Percentiles rank a stretch among this genome's conserved stretches.
Conservation (phyloP, 1,139 yeast species). For the Yamadazyma spencermartinsiae region DNA sequence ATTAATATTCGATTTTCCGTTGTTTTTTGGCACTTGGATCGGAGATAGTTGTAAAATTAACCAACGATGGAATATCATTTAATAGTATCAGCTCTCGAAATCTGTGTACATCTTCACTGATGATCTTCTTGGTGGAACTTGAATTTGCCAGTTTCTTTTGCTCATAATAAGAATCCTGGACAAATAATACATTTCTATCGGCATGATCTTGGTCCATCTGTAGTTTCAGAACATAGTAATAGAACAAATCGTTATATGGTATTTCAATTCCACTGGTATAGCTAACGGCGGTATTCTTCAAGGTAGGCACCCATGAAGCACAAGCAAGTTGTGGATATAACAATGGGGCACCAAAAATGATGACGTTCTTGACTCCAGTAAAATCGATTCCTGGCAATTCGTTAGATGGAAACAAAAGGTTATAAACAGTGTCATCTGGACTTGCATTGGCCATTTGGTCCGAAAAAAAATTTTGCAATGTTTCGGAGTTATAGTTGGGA, state of each 20-base stretch:
- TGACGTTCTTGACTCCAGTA: slow-evolving; percentile 16
- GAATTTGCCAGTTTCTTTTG: slow-evolving; percentile 9
- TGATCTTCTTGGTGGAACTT: slow-evolving; percentile 17
- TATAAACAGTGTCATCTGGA: neutral
- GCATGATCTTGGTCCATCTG: slow-evolving; percentile 9
- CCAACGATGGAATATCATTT: slow-evolving; percentile 7
- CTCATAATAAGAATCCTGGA: slow-evolving; percentile 12
- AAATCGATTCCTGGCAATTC: slow-evolving; percentile 22
- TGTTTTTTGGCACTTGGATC: neutral
- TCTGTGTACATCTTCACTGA: slow-evolving; percentile 15
- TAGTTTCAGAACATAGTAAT: slow-evolving; percentile 21
- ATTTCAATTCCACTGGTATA: slow-evolving; percentile 23
- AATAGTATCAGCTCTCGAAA: slow-evolving; percentile 9
- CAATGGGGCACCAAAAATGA: slow-evolving; percentile 25
- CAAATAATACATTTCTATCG: slow-evolving; percentile 18
- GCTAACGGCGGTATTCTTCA: slow-evolving; percentile 1
- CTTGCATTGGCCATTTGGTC: neutral
- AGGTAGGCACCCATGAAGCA: slow-evolving; percentile 2
- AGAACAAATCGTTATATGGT: slow-evolving; percentile 25
- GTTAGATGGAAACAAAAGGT: slow-evolving; percentile 11
- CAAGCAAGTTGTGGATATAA: slow-evolving; percentile 26
- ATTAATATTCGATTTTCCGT: neutral
- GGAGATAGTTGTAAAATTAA: slow-evolving; percentile 2
- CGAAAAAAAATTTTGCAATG: neutral
- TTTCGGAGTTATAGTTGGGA: neutral